Base-by-base conservation (phyloP, 176 grass and related monocot genomes). In the Musa schizocarpa region DNA sequence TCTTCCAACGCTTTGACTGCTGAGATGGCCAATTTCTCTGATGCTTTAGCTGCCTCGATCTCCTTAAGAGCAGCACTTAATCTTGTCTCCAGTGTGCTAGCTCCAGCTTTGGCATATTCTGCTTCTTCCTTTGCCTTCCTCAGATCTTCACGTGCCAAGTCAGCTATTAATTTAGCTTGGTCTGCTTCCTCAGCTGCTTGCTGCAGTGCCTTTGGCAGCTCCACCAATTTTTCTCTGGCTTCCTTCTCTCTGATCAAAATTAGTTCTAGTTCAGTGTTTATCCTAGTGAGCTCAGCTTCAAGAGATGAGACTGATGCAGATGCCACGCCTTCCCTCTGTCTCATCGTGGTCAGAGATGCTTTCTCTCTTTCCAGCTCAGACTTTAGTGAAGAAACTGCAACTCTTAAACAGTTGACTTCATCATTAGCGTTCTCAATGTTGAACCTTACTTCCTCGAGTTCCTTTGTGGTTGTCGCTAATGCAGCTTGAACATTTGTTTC, bases 391-490 rank as follows among this genome's bases (percentile, higher is more conserved):
- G n/a, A 66, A 25, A 61, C 75, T 24, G 59, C 22, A 2, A 65
- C 49, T 77, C 55, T 65, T 14, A 77, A 25, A 65, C 59, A 52
- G 53, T 65, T 66, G 75, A 77, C 8, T 52, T 77, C 75, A 25
- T 77, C 43, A n/a, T 53, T 53, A 23, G 75, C 34, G 2, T 17
- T 77, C 29, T 77, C 61, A 5, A 77, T 77, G 21, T 65, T 25
- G 14, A 48, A 14, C 1, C 48, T 77, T 9, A 65, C 48, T 52
- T 65, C 75, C 49, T 27, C 61, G 2, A 77, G 75, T 19, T 77
- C 75, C 9, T 52, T 89, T 2, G 8, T 85, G 3, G 48, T 75
- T 21, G 50, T 66, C 14, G 56, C 81, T 34, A 92, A 54, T 14
- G 27, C 66, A 23, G 34, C 16, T 22, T 27, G 63, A 24, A 54